These are phyloP conservation scores for Trametes cubensis DNA, from an alignment of 768 basidiomycete genomes.

Conservation along the genomic window DNA sequence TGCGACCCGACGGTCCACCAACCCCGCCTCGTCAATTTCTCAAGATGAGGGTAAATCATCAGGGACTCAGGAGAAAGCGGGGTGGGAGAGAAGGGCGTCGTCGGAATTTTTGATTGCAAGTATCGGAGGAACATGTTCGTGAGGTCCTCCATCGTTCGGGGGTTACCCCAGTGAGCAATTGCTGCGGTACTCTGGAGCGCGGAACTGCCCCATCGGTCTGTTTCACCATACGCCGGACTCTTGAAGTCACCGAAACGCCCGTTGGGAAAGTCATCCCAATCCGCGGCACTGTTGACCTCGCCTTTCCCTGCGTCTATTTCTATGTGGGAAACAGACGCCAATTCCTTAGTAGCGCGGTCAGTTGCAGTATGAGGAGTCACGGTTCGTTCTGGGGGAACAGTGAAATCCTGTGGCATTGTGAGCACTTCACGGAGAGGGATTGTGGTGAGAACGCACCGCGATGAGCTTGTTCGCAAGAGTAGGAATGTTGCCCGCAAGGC, in stretches of 20 bases:
- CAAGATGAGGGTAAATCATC: constrained; percentile 76
- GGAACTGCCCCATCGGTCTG: constrained; percentile 76
- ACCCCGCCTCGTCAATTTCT: constrained; percentile 71
- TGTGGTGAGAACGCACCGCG: constrained; percentile 44
- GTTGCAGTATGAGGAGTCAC: constrained; percentile 71
- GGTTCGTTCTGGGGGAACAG: constrained; percentile 38
- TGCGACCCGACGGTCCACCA: constrained; percentile 99
- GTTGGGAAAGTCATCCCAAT: constrained; percentile 97
- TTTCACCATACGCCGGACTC: constrained; percentile 90
- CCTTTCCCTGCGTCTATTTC: constrained; percentile 67
- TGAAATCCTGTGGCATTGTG: constrained; percentile 38
- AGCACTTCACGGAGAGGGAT: background rate
- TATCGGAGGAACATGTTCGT: constrained; percentile 80
- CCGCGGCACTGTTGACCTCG: constrained; percentile 74
- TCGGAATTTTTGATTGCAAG: constrained; percentile 68
- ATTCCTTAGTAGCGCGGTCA: constrained; percentile 57
- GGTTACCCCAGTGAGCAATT: constrained; percentile 76
- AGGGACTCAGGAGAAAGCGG: constrained; percentile 82
- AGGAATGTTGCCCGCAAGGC: constrained; percentile 60
- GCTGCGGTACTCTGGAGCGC: constrained; percentile 66
- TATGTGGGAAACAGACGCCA: constrained; percentile 51
- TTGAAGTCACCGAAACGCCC: constrained; percentile 98
- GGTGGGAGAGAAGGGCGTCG: constrained; percentile 87
- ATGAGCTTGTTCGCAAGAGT: constrained; percentile 65
- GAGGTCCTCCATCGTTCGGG: constrained; percentile 65